Base-by-base conservation (phyloP, 768 basidiomycete genomes). In the Heimioporus sp. region DNA sequence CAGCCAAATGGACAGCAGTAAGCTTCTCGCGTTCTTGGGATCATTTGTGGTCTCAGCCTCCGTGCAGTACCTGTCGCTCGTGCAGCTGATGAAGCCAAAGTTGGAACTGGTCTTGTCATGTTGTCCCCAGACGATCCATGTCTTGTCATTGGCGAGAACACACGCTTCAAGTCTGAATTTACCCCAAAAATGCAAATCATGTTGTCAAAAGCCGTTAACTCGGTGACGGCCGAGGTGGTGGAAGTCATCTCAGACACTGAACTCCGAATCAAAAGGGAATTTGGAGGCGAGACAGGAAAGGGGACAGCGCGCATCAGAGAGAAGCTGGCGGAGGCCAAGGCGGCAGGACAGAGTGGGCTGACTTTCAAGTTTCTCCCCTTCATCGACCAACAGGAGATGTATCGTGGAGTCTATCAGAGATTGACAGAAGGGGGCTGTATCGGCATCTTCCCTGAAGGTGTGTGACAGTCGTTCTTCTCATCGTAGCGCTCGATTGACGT, bases 371-470 rank as follows among this genome's bases (percentile, higher is more conserved):
- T 75, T 36, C 70, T 98, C 51, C 93, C 95, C 1, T 86, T 86
- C 65, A 83, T 99, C 55, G 90, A 99, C 73, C 97, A 98, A 66
- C 83, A 89, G 55, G 83, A 91, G 47, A 98, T 97, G 86, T 99
- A 98, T 70, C 83, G 86, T 16, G 79, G 91, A 53, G 97, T 98
- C 5, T 99, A 97, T 69, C 79, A 92, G 64, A 81, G 83, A 50
- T 73, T 98, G 50, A 90, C 83, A 51, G 82, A 87, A 51, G 92
- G 92, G 10, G 92, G 92, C 13, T 85, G 86, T 57, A 95, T 99
- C 55, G 95, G 97, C 42, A 98, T 99, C 57, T 98, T 98, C 65
- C 97, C 97, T 36, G 97, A 98, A 86, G 96, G 95, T 92, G 58
- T 51, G 69, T 53, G 13, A 9, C 24, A n/a, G 37, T 43, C 7